Conservation (phyloP, 2,329 filamentous ascomycete species). For the Trichoderma polysporum region DNA sequence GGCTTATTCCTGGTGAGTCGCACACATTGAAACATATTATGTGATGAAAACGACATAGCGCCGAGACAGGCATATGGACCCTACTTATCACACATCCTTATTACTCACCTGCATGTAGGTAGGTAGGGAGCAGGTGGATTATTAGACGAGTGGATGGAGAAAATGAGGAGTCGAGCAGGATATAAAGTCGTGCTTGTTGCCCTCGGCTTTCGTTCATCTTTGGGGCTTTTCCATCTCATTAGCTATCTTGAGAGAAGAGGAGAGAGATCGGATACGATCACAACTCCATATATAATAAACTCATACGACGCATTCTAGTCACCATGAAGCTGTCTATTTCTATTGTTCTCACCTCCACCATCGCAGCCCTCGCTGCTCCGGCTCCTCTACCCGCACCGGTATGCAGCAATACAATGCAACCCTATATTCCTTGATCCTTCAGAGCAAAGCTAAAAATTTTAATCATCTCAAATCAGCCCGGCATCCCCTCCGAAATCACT, state of each 20-base stretch:
- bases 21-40: conserved; percentile 10
- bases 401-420: background rate
- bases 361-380: conserved; percentile 32
- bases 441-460: background rate
- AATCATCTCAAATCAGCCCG: conserved; percentile 42
- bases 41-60: background rate
- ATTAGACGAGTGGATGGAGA: background rate
- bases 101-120: background rate
- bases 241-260: background rate
- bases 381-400: conserved; percentile 31
- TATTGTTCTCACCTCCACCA: conserved; percentile 28
- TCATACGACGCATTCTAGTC: background rate
- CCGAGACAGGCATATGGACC: background rate
- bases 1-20: conserved; percentile 12
- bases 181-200: background rate
- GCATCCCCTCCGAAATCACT: conserved; percentile 58
- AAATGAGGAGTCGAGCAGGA: background rate
- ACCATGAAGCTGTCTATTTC: conserved; percentile 36
- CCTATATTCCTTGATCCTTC: background rate
- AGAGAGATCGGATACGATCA: background rate
- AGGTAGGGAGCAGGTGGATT: background rate
- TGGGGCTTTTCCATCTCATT: background rate
- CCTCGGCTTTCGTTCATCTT: background rate
- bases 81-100: conserved; percentile 18
- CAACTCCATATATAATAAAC: background rate